Evolutionary conservation across 2,329 filamentous ascomycete genomes (phyloP).

Genomic region (Colletotrichum sp.): DNA sequence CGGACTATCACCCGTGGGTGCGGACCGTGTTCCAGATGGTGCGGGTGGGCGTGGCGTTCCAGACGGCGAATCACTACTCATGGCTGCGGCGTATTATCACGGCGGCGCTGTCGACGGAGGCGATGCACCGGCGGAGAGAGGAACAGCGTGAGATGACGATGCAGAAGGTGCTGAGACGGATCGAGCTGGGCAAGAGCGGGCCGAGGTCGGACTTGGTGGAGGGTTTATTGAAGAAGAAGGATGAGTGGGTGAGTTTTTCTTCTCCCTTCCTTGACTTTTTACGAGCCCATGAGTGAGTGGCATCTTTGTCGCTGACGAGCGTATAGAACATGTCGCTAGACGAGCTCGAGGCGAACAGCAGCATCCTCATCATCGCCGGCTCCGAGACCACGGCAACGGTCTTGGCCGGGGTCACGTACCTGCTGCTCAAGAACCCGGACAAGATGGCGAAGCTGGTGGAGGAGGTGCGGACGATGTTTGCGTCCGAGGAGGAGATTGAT

Average conservation of each 20-base stretch:
- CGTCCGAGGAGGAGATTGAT: conserved; percentile 38
- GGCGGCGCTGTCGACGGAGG: not conserved
- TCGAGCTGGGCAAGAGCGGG: conserved; percentile 13
- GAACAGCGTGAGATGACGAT: not conserved
- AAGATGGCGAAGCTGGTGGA: conserved; percentile 33
- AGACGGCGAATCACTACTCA: conserved; percentile 4
- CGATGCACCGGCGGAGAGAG: not conserved
- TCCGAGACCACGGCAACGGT: conserved; percentile 39
- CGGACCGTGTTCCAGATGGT: not conserved
- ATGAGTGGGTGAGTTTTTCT: not conserved
- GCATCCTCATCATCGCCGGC: conserved; percentile 31
- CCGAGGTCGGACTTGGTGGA: conserved; percentile 17
- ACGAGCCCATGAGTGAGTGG: not conserved
- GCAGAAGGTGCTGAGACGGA: conserved; percentile 17
- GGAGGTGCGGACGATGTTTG: conserved; percentile 42
- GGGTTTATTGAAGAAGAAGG: conserved; percentile 18
- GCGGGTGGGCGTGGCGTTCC: not conserved
- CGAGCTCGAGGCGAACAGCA: conserved; percentile 19
- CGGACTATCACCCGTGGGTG: conserved; percentile 20
- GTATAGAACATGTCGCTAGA: conserved; percentile 5
- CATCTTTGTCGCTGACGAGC: not conserved
- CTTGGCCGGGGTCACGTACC: conserved; percentile 29
- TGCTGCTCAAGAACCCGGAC: conserved; percentile 34
- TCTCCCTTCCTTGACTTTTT: too few relatives aligned
- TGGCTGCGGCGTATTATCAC: not conserved